Conservation (phyloP, 371 early-diverging fungal species). For the Apophysomyces variabilis region DNA sequence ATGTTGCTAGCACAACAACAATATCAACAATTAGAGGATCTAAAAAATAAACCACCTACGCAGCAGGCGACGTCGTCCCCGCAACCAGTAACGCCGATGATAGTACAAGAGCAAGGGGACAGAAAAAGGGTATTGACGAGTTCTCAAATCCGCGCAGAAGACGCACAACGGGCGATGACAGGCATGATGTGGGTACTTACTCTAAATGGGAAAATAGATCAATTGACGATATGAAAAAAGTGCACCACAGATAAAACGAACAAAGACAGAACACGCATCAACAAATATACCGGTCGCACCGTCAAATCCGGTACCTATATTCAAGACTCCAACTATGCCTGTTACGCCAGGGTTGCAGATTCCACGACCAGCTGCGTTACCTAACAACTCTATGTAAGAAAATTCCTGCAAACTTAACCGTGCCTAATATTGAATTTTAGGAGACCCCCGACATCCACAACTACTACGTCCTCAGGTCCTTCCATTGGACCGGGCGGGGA, state of each 20-base stretch:
- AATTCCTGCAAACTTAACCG: background rate
- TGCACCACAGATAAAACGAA: slow-evolving; percentile 37
- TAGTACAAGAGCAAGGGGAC: slow-evolving; percentile 5
- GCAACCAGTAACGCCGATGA: slow-evolving; percentile 10
- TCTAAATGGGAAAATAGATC: background rate
- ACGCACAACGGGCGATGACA: slow-evolving; percentile 39
- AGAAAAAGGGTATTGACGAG: slow-evolving; percentile 30
- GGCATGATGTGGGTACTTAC: slow-evolving; percentile 34
- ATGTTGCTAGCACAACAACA: slow-evolving; percentile 45
- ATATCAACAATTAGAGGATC: slow-evolving; percentile 48
- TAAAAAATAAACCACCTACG: slow-evolving; percentile 39
- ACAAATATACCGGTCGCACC: slow-evolving; percentile 39
- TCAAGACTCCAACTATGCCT: slow-evolving; percentile 40
- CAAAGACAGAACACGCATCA: slow-evolving; percentile 22
- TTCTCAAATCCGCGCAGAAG: slow-evolving; percentile 35
- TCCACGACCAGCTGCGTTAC: slow-evolving; percentile 21
- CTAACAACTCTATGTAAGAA: slow-evolving; percentile 1
- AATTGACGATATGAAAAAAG: slow-evolving; percentile 12
- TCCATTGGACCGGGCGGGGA: slow-evolving; percentile 32
- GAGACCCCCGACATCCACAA: slow-evolving; percentile 18
- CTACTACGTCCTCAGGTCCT: slow-evolving; percentile 21
- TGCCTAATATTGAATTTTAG: background rate
- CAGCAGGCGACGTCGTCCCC: slow-evolving; percentile 10
- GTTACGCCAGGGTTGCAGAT: slow-evolving; percentile 30
- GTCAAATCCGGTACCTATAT: slow-evolving; percentile 28